A percentile compares a stretch with the other conserved stretches of the same genome.
phyloP scores from a whole-genome alignment of 352 stramenopile species.

The Phytophthora hybrid region DNA sequence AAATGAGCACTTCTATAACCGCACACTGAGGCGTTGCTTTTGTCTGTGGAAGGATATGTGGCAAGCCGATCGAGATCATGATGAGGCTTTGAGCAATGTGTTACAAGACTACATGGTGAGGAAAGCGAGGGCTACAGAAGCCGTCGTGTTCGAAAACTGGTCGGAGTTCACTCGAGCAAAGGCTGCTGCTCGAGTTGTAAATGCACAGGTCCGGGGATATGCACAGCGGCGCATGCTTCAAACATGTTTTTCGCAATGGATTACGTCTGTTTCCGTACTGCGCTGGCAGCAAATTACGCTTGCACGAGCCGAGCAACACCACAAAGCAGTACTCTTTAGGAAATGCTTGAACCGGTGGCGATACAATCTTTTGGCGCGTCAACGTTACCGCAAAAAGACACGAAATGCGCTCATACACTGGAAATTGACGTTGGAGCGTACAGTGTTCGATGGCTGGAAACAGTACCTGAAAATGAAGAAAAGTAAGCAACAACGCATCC shows the following conservation, averaged over 20 bases:
- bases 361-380: constrained; percentile 21
- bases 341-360: constrained; percentile 51
- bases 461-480: constrained; percentile 42
- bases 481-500: constrained; percentile 52
- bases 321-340: constrained; percentile 26
- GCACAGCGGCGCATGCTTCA: constrained; percentile 37
- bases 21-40: constrained; percentile 24
- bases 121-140: constrained; percentile 13
- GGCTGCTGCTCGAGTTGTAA: constrained; percentile 38
- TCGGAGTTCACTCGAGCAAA: constrained; percentile 32
- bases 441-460: constrained; percentile 46
- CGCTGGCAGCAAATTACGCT: constrained; percentile 58
- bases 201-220: constrained; percentile 42
- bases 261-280: constrained; percentile 38
- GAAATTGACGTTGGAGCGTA: constrained; percentile 52
- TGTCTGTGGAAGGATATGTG: constrained; percentile 26
- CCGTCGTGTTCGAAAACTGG: constrained; percentile 28
- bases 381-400: constrained; percentile 35
- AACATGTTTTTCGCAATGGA: constrained; percentile 40
- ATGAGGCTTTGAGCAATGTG: constrained; percentile 5
- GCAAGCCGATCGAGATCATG: constrained; percentile 13
- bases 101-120: constrained; percentile 7
- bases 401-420: constrained; percentile 57
- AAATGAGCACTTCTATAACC: constrained; percentile 6
- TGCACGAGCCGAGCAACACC: constrained; percentile 45